A percentile compares a stretch with the other conserved stretches of the same genome.
These are phyloP conservation scores for Dictyostelium citrinum DNA, from an alignment of 78 protist species.

Conservation along the genomic window DNA sequence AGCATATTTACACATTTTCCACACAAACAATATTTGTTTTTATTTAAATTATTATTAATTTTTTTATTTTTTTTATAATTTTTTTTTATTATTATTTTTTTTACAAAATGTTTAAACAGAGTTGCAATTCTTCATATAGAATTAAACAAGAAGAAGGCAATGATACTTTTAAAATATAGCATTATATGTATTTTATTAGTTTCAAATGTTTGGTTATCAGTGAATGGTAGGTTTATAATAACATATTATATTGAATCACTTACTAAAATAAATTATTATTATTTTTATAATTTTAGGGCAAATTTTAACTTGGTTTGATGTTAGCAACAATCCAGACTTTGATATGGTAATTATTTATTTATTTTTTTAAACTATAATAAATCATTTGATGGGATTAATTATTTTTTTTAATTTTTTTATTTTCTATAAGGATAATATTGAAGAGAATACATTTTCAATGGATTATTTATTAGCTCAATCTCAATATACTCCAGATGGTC, in stretches of 20 bases:
- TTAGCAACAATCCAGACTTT: background rate
- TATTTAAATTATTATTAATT: too few species aligned
- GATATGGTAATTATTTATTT: background rate
- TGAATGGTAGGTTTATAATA: background rate
- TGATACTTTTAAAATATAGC: too few species aligned
- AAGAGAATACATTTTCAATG: background rate
- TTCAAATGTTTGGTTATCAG: background rate
- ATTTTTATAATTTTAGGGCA: background rate
- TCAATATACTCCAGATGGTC: background rate
- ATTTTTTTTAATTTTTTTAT: background rate
- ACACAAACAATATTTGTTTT: too few species aligned
- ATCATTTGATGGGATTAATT: too few species aligned
- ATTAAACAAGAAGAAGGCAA: too few species aligned
- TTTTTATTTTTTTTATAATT: too few species aligned
- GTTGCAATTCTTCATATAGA: too few species aligned
- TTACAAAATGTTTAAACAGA: too few species aligned
- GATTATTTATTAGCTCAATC: background rate
- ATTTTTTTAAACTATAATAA: background rate
- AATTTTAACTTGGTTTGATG: background rate
- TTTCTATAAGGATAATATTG: background rate
- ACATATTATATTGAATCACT: too few species aligned
- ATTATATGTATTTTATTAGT: background rate
- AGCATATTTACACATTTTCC: too few species aligned
- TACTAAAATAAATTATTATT: too few species aligned
- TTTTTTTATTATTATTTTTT: too few species aligned